Evolutionary conservation across 805 yeast genomes (phyloP).

Genomic region (Candida anglica): DNA sequence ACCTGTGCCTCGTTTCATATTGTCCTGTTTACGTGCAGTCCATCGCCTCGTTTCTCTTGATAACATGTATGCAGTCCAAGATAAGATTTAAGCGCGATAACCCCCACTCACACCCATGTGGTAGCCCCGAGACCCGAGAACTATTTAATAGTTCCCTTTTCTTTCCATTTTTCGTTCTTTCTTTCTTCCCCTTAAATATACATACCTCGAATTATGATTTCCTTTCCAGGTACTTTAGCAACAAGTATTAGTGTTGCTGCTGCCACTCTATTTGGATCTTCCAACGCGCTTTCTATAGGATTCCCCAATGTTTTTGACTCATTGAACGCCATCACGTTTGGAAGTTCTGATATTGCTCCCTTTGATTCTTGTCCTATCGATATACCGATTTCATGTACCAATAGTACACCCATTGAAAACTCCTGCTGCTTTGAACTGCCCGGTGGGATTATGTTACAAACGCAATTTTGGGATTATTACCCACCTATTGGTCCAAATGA

Average conservation of each 20-base stretch:
- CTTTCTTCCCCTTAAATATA: not conserved
- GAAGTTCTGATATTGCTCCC: too few species aligned
- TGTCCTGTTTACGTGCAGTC: too few species aligned
- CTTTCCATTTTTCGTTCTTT: too few species aligned
- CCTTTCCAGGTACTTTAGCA: too few species aligned
- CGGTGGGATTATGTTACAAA: slow-evolving; percentile 35
- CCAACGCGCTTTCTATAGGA: not conserved
- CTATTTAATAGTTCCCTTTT: too few species aligned
- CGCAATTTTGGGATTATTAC: slow-evolving; percentile 40
- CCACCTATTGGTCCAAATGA: slow-evolving; percentile 30
- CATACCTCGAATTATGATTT: not conserved
- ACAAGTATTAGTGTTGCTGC: not conserved
- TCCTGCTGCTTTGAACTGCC: slow-evolving; percentile 40
- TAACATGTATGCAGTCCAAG: too few species aligned
- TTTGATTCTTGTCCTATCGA: slow-evolving; percentile 12
- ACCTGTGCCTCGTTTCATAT: too few species aligned
- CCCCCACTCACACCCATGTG: too few species aligned
- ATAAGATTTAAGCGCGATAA: too few species aligned
- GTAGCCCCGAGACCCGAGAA: too few species aligned
- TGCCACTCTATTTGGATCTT: not conserved
- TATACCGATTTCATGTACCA: slow-evolving; percentile 19
- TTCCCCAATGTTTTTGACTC: not conserved
- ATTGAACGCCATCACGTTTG: not conserved
- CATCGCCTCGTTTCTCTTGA: too few species aligned
- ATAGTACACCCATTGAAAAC: slow-evolving; percentile 43